Base-by-base conservation (phyloP, 192 early-diverging fungal genomes). In the Piromyces finnis region DNA sequence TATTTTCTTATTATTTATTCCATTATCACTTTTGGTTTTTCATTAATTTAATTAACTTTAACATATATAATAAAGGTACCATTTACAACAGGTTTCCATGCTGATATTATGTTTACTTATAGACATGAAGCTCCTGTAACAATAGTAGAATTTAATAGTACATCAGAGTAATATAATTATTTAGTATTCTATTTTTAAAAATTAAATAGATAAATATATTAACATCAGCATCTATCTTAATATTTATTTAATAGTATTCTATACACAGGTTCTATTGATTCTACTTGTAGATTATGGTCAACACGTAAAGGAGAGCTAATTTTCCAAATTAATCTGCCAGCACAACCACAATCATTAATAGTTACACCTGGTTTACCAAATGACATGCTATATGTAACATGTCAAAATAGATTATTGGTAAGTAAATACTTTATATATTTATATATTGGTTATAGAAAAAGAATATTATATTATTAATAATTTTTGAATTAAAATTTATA, bases 271-370 rank as follows among this genome's bases (percentile, higher is more conserved):
- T 88, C 87, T n/a, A 83, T 86, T 79, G 89, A 91, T 80, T 80
- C 86, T 27, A 89, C 89, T 0, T 88, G 86, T 77, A 83, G 89
- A 22, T 81, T 91, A 12, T 91, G 89, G 89, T 88, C 87, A 13
- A 83, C 82, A 26, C 81, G 88, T n/a, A 30, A 87, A 37, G 89
- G 89, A 2, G 87, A 89, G 37, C 83, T 87, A n/a, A 84, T 91
- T 12, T 91, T 91, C 80, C 89, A 91, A 77, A 89, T 91, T 81
- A 91, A 91, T 80, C 79, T 86, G 12, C 89, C 89, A 27, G 84
- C 85, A 29, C 82, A 87, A 12, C 85, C 87, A 26, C 80, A 84
- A 29, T 37, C 77, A 15, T 79, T 89, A 16, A 26, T 78, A 14
- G 83, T 88, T 16, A 85, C 83, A 78, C 79, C 77, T 30, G 79